phyloP scores from a whole-genome alignment of 2,329 filamentous ascomycete genomes.

The Fusarium torulosum region DNA sequence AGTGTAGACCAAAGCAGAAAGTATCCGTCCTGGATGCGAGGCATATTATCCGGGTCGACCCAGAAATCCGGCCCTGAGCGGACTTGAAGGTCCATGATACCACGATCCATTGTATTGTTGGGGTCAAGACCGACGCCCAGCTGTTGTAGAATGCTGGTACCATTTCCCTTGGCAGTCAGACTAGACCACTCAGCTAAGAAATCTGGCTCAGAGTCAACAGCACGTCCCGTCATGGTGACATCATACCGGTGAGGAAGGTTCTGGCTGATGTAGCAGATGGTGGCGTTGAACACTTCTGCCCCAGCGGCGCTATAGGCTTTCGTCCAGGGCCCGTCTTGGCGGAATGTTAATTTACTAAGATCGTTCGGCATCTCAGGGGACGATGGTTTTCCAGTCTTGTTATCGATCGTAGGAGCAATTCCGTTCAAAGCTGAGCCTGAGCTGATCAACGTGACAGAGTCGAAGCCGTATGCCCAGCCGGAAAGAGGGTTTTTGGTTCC shows the following conservation, averaged over 20 bases:
- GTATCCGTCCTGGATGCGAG: neutral
- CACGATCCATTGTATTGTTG: neutral
- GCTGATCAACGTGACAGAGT: constrained; percentile 8
- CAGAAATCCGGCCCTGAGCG: neutral
- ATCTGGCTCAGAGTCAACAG: constrained; percentile 12
- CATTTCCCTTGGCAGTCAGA: neutral
- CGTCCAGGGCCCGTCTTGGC: constrained; percentile 10
- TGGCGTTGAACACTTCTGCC: constrained; percentile 2
- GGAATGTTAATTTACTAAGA: neutral
- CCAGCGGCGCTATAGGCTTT: neutral
- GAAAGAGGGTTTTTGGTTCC: constrained; percentile 12
- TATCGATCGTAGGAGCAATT: neutral
- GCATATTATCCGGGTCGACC: neutral
- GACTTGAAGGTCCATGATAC: constrained; percentile 13
- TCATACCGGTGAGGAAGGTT: constrained; percentile 16
- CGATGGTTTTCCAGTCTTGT: neutral
- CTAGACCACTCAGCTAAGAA: constrained; percentile 6
- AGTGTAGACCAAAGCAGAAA: constrained; percentile 1
- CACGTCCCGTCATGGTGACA: constrained; percentile 17
- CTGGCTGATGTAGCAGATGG: constrained; percentile 13
- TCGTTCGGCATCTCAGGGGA: neutral
- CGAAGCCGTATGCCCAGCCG: constrained; percentile 11
- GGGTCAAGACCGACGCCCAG: neutral
- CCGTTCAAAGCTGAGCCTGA: constrained; percentile 9
- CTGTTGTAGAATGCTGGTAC: neutral